phyloP scores from a whole-genome alignment of 495 filamentous ascomycete genomes.

The Annulohypoxylon moriforme region DNA sequence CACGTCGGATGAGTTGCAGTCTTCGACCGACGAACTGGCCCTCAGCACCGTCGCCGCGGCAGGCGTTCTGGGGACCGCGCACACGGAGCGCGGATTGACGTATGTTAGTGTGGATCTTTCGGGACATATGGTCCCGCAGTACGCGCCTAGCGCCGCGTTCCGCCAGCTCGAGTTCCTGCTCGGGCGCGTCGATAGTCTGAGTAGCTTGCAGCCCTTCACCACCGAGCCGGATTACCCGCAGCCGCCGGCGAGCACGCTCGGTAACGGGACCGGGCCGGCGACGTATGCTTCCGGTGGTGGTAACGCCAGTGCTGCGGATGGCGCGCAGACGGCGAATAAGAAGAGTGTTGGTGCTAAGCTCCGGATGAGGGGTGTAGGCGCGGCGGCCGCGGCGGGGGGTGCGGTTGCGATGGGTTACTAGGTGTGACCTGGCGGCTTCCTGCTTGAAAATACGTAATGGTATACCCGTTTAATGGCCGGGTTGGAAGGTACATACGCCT shows the following conservation, averaged over 20 bases:
- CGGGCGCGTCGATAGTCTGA: constrained; percentile 49
- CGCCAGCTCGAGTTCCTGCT: constrained; percentile 55
- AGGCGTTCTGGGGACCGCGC: constrained; percentile 50
- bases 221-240: constrained; percentile 41
- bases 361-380: background rate
- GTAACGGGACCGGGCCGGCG: constrained; percentile 48
- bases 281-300: constrained; percentile 9
- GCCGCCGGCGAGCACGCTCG: constrained; percentile 38
- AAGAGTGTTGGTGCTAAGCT: background rate
- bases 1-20: constrained; percentile 32
- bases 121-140: constrained; percentile 52
- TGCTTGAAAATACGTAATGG: background rate
- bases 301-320: background rate
- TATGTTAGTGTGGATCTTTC: constrained; percentile 49
- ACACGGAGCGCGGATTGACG: constrained; percentile 54
- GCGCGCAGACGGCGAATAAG: background rate
- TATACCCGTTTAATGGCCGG: background rate
- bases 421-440: constrained; percentile 7
- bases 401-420: background rate
- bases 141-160: constrained; percentile 51
- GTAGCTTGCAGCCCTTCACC: constrained; percentile 47
- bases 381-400: background rate
- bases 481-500: background rate
- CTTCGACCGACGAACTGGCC: constrained; percentile 35
- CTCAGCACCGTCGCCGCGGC: constrained; percentile 42